Evolutionary conservation across 1,284 basidiomycete species (phyloP), one percentile per base, ranked within the genome.

Genomic region (Butyriboletus appendiculatus): DNA sequence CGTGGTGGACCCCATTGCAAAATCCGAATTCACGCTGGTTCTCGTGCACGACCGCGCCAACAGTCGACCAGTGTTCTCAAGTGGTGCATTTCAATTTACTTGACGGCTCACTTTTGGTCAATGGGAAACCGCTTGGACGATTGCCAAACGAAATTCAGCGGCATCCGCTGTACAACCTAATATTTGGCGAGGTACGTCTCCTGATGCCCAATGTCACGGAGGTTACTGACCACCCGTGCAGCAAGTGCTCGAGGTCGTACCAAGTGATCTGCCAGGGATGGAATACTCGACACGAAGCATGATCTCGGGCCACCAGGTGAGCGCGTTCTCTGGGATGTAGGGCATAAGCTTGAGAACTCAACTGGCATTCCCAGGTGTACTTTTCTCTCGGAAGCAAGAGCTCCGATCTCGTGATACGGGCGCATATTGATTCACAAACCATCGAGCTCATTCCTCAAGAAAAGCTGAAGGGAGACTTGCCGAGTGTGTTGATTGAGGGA

Each of bases 41-140:
- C 8, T 56, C 38, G 2, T 69, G 59, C 35, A 39, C 46, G 11
- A 69, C 65, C 5, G 59, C 63, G 4, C 35, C 53, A 6, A 34
- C 53, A 15, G n/a, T n/a, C 0, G 18, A 3, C 1, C 47, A 59
- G 18, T 39, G 32, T 5, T 41, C 58, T 11, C 66, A 71, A 30
- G 32, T n/a, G 4, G 63, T 81, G 0, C 69, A 75, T 52, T 59
- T 75, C 16, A 72, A 82, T 48, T n/a, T n/a, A n/a, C n/a, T n/a
- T n/a, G n/a, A n/a, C n/a, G n/a, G n/a, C n/a, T n/a, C n/a, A n/a
- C n/a, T n/a, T n/a, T n/a, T n/a, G n/a, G n/a, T n/a, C n/a, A n/a
- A n/a, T n/a, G n/a, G n/a, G n/a, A n/a, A n/a, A n/a, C n/a, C n/a
- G n/a, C n/a, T n/a, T n/a, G n/a, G n/a, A n/a, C n/a, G n/a, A n/a